Evolutionary conservation across 192 early-diverging fungal species (phyloP).

Genomic region (Umbelopsis ramanniana): DNA sequence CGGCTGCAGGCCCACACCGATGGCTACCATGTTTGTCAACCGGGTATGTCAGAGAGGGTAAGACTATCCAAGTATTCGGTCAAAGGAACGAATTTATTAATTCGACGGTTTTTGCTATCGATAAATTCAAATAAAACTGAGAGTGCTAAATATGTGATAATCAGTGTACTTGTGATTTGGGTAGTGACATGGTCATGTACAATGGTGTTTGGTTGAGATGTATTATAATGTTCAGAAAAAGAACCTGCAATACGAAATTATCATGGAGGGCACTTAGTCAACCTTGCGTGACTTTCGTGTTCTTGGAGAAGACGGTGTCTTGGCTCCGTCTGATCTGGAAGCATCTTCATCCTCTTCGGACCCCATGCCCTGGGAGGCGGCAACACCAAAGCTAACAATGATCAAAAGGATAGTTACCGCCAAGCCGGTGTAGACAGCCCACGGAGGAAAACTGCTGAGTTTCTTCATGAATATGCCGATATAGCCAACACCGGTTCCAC

Average conservation of each 20-base stretch:
- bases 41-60: too few species aligned
- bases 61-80: too few species aligned
- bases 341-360: conserved; percentile 7
- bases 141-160: neutral
- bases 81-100: too few species aligned
- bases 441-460: neutral
- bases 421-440: conserved; percentile 4
- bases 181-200: neutral
- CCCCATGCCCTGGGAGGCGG: neutral
- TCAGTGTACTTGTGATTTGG: neutral
- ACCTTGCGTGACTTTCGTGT: conserved; percentile 12
- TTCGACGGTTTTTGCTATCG: too few species aligned
- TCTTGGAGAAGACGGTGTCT: neutral
- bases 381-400: conserved; percentile 11
- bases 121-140: too few species aligned
- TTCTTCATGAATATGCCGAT: conserved; percentile 22
- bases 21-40: too few species aligned
- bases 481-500: conserved; percentile 9
- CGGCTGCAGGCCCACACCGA: too few species aligned
- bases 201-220: neutral
- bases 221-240: neutral
- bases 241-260: neutral
- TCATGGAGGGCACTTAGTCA: neutral
- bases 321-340: neutral
- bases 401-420: neutral